Conservation (phyloP, 805 yeast genomes). For the Lachancea cidri region DNA sequence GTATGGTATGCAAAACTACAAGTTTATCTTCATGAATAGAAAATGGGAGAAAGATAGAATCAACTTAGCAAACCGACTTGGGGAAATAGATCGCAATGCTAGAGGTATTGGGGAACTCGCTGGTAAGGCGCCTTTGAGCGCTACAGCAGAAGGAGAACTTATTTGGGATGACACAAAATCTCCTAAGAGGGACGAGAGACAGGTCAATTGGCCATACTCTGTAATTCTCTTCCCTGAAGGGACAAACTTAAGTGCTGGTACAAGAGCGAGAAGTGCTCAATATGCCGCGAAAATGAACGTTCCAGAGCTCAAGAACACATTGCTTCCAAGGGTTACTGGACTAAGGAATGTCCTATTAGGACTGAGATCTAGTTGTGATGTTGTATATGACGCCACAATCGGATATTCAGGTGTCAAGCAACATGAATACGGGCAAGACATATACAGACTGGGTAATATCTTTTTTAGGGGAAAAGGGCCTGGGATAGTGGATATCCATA, state of each 20-base stretch:
- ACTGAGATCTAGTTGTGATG: constrained; percentile 47
- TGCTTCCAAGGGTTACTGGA: constrained; percentile 84
- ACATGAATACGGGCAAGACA: constrained; percentile 70
- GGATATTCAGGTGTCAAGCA: constrained; percentile 70
- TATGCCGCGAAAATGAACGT: constrained; percentile 51
- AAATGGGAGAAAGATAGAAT: constrained; percentile 79
- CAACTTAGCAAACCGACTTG: constrained; percentile 50
- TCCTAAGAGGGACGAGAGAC: constrained; percentile 25
- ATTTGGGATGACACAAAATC: constrained; percentile 21
- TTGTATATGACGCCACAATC: constrained; percentile 75
- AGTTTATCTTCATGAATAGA: constrained; percentile 74
- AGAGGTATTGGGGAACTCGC: constrained; percentile 51
- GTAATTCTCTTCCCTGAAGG: constrained; percentile 90
- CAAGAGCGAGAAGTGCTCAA: constrained; percentile 50
- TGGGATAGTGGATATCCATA: constrained; percentile 52
- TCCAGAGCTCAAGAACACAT: constrained; percentile 52
- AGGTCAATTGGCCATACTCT: constrained; percentile 51
- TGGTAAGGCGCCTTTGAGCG: constrained; percentile 27
- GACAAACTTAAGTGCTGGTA: constrained; percentile 69
- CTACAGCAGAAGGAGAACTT: constrained; percentile 27
- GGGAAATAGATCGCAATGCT: constrained; percentile 54
- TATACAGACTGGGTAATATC: constrained; percentile 57
- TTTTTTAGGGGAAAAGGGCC: constrained; percentile 75
- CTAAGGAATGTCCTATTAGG: constrained; percentile 58
- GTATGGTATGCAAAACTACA: constrained; percentile 73